A percentile compares a stretch with the other conserved stretches of the same genome.
Evolutionary conservation across 176 grass and related monocot genomes (phyloP).

Genomic region (Carex scoparia): DNA sequence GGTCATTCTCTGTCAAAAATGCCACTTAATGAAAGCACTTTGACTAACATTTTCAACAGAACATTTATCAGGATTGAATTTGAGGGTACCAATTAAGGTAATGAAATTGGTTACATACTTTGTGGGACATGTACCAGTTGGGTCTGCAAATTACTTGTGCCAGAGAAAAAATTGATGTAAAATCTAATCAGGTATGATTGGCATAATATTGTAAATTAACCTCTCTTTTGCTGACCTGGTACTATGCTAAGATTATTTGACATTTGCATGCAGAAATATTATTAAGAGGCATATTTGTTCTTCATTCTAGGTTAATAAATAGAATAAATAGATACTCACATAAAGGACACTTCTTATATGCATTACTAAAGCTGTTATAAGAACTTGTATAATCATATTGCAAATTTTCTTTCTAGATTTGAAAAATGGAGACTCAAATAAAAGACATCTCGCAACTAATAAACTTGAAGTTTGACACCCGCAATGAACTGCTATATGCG

Average conservation of each 20-base stretch:
- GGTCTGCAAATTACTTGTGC: neutral
- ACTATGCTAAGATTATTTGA: neutral
- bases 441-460: constrained; percentile 2
- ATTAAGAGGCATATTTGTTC: neutral
- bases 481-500: constrained; percentile 3
- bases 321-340: neutral
- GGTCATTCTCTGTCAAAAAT: neutral
- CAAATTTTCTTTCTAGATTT: neutral
- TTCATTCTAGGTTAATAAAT: neutral
- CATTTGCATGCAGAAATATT: neutral
- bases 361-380: neutral
- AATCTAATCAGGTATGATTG: neutral
- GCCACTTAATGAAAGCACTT: neutral
- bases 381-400: neutral
- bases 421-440: neutral
- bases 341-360: neutral
- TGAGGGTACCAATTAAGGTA: neutral
- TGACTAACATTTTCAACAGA: neutral
- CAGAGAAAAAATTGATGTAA: neutral
- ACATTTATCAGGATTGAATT: neutral
- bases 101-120: neutral
- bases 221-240: neutral
- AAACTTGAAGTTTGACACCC: constrained; percentile 17
- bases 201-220: neutral
- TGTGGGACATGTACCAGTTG: neutral